Percentiles rank a stretch among this genome's conserved stretches.
Conservation (phyloP, 495 filamentous ascomycete genomes). For the Penicillium fimorum region DNA sequence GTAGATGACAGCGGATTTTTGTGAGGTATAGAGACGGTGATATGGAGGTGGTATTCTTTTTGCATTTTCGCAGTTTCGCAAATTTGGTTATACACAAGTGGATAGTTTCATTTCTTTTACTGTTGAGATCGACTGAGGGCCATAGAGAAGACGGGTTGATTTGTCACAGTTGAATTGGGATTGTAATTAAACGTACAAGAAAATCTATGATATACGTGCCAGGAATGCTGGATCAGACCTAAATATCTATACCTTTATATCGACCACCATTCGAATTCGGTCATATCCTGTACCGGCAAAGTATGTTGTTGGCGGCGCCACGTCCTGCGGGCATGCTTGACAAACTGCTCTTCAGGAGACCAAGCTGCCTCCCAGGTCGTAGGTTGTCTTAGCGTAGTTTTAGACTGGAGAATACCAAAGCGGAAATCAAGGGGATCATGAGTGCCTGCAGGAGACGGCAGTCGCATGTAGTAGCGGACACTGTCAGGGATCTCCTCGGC, state of each 20-base stretch:
- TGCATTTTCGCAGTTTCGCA: not conserved
- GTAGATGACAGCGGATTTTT: not conserved
- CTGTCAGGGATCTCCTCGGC: conserved; percentile 82
- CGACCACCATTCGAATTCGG: conserved; percentile 7
- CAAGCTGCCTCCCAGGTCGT: conserved; percentile 32
- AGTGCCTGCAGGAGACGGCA: conserved; percentile 57
- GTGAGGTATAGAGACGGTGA: not conserved
- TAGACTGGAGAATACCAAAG: conserved; percentile 28
- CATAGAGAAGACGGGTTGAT: not conserved
- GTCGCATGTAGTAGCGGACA: conserved; percentile 75
- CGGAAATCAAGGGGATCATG: conserved; percentile 40
- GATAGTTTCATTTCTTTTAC: not conserved
- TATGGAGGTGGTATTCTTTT: not conserved
- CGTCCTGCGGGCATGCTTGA: conserved; percentile 6
- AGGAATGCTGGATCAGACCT: not conserved
- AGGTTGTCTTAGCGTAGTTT: conserved; percentile 21
- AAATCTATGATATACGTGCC: not conserved
- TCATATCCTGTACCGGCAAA: conserved; percentile 2
- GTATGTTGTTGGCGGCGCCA: not conserved
- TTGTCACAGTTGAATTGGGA: not conserved
- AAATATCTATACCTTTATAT: conserved; percentile 6
- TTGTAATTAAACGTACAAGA: conserved; percentile 5
- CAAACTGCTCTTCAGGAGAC: conserved; percentile 24
- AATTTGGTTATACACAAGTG: not conserved
- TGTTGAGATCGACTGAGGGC: not conserved